phyloP scores from a whole-genome alignment of 106 monocot species.

The Amphibolis antarctica region DNA sequence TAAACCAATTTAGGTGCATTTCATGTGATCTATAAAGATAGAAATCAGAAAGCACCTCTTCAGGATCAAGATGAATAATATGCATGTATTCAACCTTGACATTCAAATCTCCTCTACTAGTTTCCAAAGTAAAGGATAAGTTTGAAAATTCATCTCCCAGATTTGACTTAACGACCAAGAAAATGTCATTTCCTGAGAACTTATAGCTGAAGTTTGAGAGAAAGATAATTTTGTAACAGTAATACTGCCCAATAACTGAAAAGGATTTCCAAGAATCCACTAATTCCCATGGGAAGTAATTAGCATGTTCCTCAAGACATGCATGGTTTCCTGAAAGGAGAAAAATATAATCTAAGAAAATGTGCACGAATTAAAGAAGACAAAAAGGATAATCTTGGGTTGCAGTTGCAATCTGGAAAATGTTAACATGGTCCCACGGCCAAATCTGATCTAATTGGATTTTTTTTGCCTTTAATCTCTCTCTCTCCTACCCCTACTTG shows the following conservation, averaged over 20 bases:
- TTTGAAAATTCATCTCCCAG: constrained; percentile 34
- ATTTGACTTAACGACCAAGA: constrained; percentile 44
- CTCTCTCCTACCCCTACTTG: too few relatives aligned
- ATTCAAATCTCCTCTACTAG: constrained; percentile 13
- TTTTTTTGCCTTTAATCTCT: too few relatives aligned
- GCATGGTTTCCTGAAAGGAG: constrained; percentile 10
- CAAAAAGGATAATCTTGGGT: background rate
- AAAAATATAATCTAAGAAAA: background rate
- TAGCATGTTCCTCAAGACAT: constrained; percentile 21
- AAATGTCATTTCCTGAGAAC: constrained; percentile 17
- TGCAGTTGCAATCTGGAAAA: too few relatives aligned
- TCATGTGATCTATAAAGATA: background rate
- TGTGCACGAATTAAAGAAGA: background rate
- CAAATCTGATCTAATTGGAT: too few relatives aligned
- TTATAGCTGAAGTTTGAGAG: constrained; percentile 8
- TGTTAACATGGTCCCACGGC: too few relatives aligned
- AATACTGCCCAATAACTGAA: constrained; percentile 28
- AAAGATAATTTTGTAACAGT: constrained; percentile 44
- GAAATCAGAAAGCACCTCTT: constrained; percentile 4
- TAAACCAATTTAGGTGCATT: background rate
- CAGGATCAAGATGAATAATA: background rate
- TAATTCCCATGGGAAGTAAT: constrained; percentile 40
- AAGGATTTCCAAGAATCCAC: constrained; percentile 46
- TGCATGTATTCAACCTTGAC: constrained; percentile 28
- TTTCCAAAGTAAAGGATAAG: constrained; percentile 29